Percentiles rank a stretch among this genome's conserved stretches.
These are phyloP conservation scores for Dendrobium officinale DNA, from an alignment of 106 monocot genomes.

Conservation along the genomic window DNA sequence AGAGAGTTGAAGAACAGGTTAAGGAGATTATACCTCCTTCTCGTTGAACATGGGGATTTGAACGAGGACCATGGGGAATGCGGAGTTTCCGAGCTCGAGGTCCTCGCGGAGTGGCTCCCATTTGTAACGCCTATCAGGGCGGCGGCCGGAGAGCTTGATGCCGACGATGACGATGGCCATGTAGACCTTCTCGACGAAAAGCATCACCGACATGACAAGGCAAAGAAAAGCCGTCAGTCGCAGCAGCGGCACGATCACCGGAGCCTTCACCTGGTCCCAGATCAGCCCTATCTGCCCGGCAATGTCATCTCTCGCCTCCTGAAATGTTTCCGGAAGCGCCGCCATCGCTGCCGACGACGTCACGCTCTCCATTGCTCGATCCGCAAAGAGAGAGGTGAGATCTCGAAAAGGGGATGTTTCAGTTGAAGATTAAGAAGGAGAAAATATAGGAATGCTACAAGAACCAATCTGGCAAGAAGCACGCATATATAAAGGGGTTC, in stretches of 20 bases:
- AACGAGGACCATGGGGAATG: conserved; percentile 38
- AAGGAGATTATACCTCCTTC: conserved; percentile 19
- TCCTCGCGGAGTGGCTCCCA: conserved; percentile 37
- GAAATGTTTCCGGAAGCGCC: conserved; percentile 11
- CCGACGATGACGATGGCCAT: conserved; percentile 18
- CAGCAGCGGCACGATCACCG: conserved; percentile 25
- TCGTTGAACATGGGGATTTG: conserved; percentile 51
- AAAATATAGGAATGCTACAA: too few species aligned
- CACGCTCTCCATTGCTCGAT: conserved; percentile 16
- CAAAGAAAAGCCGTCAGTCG: conserved; percentile 18
- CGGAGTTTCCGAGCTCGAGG: conserved; percentile 26
- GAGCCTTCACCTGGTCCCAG: conserved; percentile 20
- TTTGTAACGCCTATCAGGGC: conserved; percentile 30
- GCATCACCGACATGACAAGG: conserved; percentile 34
- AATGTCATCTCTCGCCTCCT: conserved; percentile 13
- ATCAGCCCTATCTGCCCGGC: conserved; percentile 13
- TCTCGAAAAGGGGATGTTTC: too few species aligned
- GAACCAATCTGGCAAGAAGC: too few species aligned
- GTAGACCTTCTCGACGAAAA: conserved; percentile 26
- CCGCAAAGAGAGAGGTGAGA: not conserved
- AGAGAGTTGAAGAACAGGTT: not conserved
- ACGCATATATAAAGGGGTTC: not conserved
- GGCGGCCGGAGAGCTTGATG: conserved; percentile 17
- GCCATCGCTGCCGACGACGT: conserved; percentile 8
- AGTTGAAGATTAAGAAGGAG: too few species aligned